Percentiles rank a stretch among this genome's conserved stretches.
Evolutionary conservation across 805 yeast species (phyloP).

Genomic region (Wickerhamiella sorbophila): DNA sequence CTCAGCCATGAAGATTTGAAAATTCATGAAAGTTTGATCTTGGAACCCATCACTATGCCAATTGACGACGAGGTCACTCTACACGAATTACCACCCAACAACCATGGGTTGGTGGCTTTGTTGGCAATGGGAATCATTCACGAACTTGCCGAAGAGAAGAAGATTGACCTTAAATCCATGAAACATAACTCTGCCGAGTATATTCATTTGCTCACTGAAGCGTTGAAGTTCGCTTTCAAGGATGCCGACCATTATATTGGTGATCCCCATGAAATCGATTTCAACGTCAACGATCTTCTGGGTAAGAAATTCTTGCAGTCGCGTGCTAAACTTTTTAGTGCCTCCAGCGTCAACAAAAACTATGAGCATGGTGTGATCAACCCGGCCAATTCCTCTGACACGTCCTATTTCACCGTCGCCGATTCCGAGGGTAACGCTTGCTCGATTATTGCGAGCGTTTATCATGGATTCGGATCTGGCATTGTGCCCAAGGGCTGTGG

Average conservation of each 20-base stretch:
- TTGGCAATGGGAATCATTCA: slow-evolving; percentile 53
- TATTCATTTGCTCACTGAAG: slow-evolving; percentile 53
- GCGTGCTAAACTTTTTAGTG: slow-evolving; percentile 35
- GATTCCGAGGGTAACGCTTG: slow-evolving; percentile 67
- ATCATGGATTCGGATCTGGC: slow-evolving; percentile 53
- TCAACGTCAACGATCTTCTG: slow-evolving; percentile 32
- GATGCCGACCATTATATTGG: slow-evolving; percentile 64
- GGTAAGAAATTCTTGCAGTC: slow-evolving; percentile 35
- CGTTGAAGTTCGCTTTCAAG: slow-evolving; percentile 55
- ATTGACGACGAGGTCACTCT: slow-evolving; percentile 37
- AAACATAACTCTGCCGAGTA: slow-evolving; percentile 58
- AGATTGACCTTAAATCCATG: slow-evolving; percentile 27
- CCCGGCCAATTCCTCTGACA: slow-evolving; percentile 43
- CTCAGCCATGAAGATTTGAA: slow-evolving; percentile 42
- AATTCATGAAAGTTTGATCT: slow-evolving; percentile 44
- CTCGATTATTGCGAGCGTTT: slow-evolving; percentile 66
- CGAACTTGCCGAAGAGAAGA: slow-evolving; percentile 35
- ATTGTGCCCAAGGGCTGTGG: slow-evolving; percentile 48
- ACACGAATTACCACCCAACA: slow-evolving; percentile 80
- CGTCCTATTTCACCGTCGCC: slow-evolving; percentile 51
- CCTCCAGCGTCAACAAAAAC: slow-evolving; percentile 28
- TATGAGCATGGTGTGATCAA: slow-evolving; percentile 34
- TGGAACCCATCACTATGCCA: slow-evolving; percentile 43
- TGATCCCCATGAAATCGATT: slow-evolving; percentile 33
- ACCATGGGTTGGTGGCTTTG: slow-evolving; percentile 67